phyloP scores from a whole-genome alignment of 2,329 filamentous ascomycete genomes.

The Verticillium isaacii region DNA sequence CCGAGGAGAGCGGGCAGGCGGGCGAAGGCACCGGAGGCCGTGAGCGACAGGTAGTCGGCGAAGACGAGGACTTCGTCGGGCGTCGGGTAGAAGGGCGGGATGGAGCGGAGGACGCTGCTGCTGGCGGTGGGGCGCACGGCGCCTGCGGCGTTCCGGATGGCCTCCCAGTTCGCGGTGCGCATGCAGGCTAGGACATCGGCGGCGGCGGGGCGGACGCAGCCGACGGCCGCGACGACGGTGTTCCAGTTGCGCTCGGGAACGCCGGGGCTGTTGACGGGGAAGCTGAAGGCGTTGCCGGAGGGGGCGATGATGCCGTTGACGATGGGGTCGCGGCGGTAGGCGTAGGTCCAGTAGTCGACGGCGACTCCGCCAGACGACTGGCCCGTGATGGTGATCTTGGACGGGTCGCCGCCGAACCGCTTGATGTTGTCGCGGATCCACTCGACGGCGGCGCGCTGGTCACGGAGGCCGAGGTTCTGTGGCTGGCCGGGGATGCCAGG shows the following conservation, averaged over 20 bases:
- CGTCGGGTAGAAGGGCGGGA: constrained; percentile 35
- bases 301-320: constrained; percentile 39
- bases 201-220: constrained; percentile 23
- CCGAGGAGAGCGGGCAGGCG: constrained; percentile 35
- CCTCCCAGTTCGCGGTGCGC: constrained; percentile 26
- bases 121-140: constrained; percentile 25
- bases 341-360: constrained; percentile 43
- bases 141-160: constrained; percentile 29
- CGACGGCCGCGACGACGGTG: constrained; percentile 29
- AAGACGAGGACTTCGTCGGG: constrained; percentile 36
- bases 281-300: constrained; percentile 41
- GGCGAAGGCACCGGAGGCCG: constrained; percentile 28
- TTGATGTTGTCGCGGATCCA: constrained; percentile 43
- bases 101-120: constrained; percentile 28
- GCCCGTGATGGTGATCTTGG: constrained; percentile 34
- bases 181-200: constrained; percentile 29
- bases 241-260: constrained; percentile 35
- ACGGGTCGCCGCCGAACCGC: constrained; percentile 38
- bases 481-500: constrained; percentile 22
- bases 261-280: constrained; percentile 30
- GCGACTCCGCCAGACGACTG: constrained; percentile 38
- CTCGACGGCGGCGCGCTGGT: constrained; percentile 45
- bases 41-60: constrained; percentile 29
- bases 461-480: constrained; percentile 40
- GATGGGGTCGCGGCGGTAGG: constrained; percentile 44